Conservation (phyloP, 441 rosid genomes). For the Euphorbia schlechtendalii region DNA sequence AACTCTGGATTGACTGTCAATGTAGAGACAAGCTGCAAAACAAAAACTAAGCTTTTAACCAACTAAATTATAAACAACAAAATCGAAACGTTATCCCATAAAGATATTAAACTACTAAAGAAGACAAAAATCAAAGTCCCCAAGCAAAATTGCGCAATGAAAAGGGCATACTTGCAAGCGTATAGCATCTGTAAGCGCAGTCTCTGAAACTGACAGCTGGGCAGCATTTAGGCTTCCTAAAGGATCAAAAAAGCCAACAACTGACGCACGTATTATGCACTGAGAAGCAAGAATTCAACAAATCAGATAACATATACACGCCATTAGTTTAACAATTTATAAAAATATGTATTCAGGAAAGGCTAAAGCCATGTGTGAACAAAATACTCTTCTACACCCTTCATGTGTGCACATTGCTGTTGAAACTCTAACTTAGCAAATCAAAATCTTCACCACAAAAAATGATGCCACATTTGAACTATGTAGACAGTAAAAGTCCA, state of each 20-base stretch:
- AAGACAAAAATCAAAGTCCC: not conserved
- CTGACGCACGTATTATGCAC: conserved; percentile 82
- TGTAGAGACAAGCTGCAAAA: conserved; percentile 86
- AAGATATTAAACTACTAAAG: conserved; percentile 11
- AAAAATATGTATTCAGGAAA: not conserved
- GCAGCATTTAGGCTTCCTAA: conserved; percentile 30
- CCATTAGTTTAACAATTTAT: not conserved
- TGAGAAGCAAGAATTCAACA: conserved; percentile 31
- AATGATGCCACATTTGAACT: conserved; percentile 7
- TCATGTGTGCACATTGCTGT: not conserved
- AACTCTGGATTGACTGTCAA: conserved; percentile 74
- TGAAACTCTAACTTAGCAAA: not conserved
- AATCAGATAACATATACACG: conserved; percentile 18
- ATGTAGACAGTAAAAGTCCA: conserved; percentile 18
- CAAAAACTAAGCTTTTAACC: conserved; percentile 19
- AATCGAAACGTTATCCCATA: conserved; percentile 12
- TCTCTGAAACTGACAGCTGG: conserved; percentile 38
- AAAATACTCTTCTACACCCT: not conserved
- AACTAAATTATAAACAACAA: conserved; percentile 7
- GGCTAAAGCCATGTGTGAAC: not conserved
- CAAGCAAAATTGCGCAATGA: conserved; percentile 10
- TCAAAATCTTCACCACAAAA: not conserved
- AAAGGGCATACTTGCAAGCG: conserved; percentile 60
- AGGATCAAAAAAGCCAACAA: conserved; percentile 47
- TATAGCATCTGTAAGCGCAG: conserved; percentile 67